Conservation (phyloP, 306 rosid species). For the Fragaria vesca region DNA sequence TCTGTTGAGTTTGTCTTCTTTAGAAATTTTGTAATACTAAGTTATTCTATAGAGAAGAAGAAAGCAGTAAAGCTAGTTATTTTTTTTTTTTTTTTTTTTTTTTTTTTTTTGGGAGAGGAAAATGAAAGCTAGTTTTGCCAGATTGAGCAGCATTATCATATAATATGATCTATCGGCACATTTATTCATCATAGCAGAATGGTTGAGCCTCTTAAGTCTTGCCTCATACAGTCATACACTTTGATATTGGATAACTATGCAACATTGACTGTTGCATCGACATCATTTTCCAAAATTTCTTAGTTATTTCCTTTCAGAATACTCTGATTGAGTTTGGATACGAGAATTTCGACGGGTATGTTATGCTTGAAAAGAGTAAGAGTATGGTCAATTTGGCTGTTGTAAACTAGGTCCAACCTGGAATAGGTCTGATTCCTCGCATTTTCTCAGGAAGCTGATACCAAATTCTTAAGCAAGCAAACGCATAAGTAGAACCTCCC, state of each 20-base stretch:
- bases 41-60: not conserved
- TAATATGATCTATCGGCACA: not conserved
- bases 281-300: not conserved
- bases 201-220: not conserved
- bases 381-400: not conserved
- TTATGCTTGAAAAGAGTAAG: no score
- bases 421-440: not conserved
- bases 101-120: no score
- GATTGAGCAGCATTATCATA: not conserved
- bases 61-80: not conserved
- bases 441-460: not conserved
- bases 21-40: not conserved
- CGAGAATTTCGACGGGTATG: no score
- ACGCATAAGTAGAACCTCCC: not conserved
- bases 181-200: not conserved
- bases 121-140: not conserved
- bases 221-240: not conserved
- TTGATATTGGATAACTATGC: not conserved
- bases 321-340: not conserved
- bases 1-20: not conserved
- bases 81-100: no score
- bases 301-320: not conserved
- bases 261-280: not conserved
- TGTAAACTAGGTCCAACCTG: not conserved
- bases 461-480: not conserved